Conservation (phyloP, 2,329 filamentous ascomycete genomes). For the Fonsecaea monophora region DNA sequence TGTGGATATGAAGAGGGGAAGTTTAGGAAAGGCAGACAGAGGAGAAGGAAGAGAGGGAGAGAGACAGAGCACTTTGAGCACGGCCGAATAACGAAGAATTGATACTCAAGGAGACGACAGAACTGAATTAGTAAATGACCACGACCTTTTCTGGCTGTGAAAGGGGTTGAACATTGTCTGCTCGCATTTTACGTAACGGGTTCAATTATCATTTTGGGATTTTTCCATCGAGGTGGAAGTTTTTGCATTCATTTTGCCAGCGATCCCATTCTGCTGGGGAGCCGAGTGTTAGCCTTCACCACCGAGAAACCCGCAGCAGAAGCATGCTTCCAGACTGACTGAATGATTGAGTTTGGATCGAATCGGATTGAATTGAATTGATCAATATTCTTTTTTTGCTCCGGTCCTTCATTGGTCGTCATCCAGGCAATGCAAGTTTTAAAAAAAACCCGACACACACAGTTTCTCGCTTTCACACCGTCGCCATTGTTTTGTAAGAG, state of each 20-base stretch:
- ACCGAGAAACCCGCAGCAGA: not conserved
- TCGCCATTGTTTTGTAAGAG: not conserved
- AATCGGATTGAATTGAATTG: not conserved
- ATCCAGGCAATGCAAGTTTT: conserved; percentile 1
- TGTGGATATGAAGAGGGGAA: too few relatives aligned
- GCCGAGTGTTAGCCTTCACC: not conserved
- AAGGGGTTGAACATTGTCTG: too few relatives aligned
- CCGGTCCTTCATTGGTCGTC: not conserved
- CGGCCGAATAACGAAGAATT: too few relatives aligned
- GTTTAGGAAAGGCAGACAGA: too few relatives aligned
- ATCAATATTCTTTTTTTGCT: not conserved
- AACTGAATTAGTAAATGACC: too few relatives aligned
- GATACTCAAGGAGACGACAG: too few relatives aligned
- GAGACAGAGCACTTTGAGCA: not conserved
- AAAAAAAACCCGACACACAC: not conserved
- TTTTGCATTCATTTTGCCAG: too few relatives aligned
- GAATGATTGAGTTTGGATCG: not conserved
- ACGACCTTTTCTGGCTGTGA: too few relatives aligned
- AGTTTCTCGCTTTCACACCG: not conserved
- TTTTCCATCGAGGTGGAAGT: too few relatives aligned
- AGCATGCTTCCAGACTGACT: not conserved
- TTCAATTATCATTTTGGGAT: too few relatives aligned
- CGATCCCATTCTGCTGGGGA: too few relatives aligned
- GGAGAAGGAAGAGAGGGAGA: not conserved
- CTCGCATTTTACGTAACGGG: too few relatives aligned